Evolutionary conservation across 768 basidiomycete genomes (phyloP).

Genomic region (Suillus discolor): DNA sequence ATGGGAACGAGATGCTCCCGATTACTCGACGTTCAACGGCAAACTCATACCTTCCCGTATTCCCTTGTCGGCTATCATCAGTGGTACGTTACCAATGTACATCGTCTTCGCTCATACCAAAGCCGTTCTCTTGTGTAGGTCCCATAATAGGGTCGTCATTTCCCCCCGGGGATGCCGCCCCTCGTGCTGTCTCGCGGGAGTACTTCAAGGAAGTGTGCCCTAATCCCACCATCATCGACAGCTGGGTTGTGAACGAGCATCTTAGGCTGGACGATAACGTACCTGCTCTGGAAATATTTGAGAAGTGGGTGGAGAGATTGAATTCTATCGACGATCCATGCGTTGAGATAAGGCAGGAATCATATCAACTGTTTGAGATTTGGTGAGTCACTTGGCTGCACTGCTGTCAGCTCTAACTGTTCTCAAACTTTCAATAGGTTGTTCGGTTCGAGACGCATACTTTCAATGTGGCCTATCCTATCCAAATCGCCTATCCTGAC

Average conservation of each 20-base stretch:
- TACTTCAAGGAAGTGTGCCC: slow-evolving; percentile 55
- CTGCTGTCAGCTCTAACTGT: background rate
- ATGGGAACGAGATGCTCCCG: slow-evolving; percentile 46
- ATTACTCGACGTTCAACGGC: slow-evolving; percentile 51
- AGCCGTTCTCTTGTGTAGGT: slow-evolving; percentile 27
- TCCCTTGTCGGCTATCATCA: slow-evolving; percentile 54
- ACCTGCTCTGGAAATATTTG: slow-evolving; percentile 40
- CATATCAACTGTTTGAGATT: slow-evolving; percentile 51
- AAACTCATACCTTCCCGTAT: slow-evolving; percentile 53
- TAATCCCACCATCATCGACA: slow-evolving; percentile 33
- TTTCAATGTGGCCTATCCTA: slow-evolving; percentile 51
- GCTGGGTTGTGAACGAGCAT: slow-evolving; percentile 23
- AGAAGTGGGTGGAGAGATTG: slow-evolving; percentile 50
- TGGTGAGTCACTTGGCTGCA: slow-evolving; percentile 39
- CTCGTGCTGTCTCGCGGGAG: slow-evolving; percentile 47
- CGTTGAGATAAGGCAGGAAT: slow-evolving; percentile 43
- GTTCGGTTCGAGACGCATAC: slow-evolving; percentile 41
- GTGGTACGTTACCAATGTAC: slow-evolving; percentile 38
- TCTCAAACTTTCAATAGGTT: slow-evolving; percentile 40
- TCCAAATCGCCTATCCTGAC: slow-evolving; percentile 45
- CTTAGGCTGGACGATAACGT: slow-evolving; percentile 23
- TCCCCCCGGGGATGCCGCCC: slow-evolving; percentile 34
- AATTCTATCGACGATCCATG: slow-evolving; percentile 47
- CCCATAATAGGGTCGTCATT: slow-evolving; percentile 47
- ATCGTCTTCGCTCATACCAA: background rate